A percentile compares a stretch with the other conserved stretches of the same genome.
Conservation (phyloP, 352 stramenopile species). For the Elongisporangium anandrum region DNA sequence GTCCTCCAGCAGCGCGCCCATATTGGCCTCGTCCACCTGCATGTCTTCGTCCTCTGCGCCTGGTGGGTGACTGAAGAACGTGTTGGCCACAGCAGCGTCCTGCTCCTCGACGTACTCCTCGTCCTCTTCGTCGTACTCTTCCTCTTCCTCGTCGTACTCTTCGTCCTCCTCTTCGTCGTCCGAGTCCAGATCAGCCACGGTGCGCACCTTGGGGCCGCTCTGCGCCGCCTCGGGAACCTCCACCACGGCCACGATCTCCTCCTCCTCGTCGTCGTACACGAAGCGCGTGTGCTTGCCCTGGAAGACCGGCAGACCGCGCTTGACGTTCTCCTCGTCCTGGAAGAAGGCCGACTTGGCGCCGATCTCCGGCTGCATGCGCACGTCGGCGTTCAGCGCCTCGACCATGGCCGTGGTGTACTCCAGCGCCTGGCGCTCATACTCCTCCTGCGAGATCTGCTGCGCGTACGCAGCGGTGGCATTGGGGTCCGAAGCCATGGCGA, state of each 20-base stretch:
- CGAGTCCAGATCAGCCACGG: conserved; percentile 50
- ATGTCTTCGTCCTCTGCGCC: conserved; percentile 19
- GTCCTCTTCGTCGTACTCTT: conserved; percentile 21
- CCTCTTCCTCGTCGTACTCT: conserved; percentile 24
- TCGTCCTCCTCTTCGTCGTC: conserved; percentile 35
- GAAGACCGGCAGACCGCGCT: conserved; percentile 59
- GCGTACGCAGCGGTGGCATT: background rate
- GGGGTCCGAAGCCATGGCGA: background rate
- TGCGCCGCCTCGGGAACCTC: conserved; percentile 57
- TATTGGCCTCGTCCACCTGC: conserved; percentile 27
- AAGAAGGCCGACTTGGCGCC: conserved; percentile 32
- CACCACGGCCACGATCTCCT: conserved; percentile 57
- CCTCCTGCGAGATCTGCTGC: conserved; percentile 1
- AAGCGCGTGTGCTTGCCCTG: conserved; percentile 79
- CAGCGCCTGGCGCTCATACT: conserved; percentile 4
- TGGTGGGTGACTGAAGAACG: conserved; percentile 7
- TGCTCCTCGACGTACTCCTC: conserved; percentile 13
- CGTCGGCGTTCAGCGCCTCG: conserved; percentile 15
- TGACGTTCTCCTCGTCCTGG: conserved; percentile 53
- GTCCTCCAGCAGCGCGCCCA: conserved; percentile 51
- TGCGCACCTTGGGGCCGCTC: conserved; percentile 50
- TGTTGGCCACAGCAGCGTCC: conserved; percentile 10
- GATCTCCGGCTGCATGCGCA: conserved; percentile 1
- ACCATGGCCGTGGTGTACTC: conserved; percentile 23
- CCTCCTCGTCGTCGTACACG: conserved; percentile 70